Conservation (phyloP, 176 grass and related monocot species). For the Poa pratensis region DNA sequence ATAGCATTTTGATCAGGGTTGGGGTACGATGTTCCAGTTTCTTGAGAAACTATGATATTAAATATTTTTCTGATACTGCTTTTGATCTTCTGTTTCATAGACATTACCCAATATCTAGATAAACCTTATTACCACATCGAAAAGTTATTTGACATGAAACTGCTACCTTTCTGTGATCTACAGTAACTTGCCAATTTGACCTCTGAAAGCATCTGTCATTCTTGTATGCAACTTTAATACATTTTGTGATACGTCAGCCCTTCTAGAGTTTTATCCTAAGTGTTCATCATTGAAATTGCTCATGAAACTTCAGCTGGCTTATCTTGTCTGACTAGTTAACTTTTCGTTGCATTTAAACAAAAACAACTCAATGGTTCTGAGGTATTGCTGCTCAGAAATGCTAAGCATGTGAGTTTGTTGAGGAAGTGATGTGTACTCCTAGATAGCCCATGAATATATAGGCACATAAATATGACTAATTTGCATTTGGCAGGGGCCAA, state of each 20-base stretch:
- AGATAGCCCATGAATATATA: conserved; percentile 21
- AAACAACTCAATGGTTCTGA: background rate
- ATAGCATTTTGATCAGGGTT: background rate
- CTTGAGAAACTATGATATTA: background rate
- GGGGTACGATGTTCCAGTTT: background rate
- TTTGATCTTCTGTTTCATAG: conserved; percentile 4
- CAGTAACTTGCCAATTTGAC: background rate
- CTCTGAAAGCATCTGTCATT: background rate
- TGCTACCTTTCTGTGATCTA: background rate
- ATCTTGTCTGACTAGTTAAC: background rate
- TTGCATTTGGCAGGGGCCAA: conserved; percentile 47
- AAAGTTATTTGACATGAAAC: background rate
- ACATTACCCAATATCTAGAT: background rate
- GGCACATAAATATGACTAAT: background rate
- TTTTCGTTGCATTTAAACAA: background rate
- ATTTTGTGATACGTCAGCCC: background rate
- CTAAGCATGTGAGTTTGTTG: conserved; percentile 13
- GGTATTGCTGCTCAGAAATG: conserved; percentile 13
- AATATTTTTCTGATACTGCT: background rate
- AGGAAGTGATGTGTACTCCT: conserved; percentile 14
- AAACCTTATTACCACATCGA: background rate
- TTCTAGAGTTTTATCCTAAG: background rate
- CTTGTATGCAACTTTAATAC: background rate
- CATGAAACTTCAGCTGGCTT: background rate
- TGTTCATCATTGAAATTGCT: conserved; percentile 3